A percentile compares a stretch with the other conserved stretches of the same genome.
These are phyloP conservation scores for Neurospora cerealis DNA, from an alignment of 495 filamentous ascomycete species.

Conservation along the genomic window DNA sequence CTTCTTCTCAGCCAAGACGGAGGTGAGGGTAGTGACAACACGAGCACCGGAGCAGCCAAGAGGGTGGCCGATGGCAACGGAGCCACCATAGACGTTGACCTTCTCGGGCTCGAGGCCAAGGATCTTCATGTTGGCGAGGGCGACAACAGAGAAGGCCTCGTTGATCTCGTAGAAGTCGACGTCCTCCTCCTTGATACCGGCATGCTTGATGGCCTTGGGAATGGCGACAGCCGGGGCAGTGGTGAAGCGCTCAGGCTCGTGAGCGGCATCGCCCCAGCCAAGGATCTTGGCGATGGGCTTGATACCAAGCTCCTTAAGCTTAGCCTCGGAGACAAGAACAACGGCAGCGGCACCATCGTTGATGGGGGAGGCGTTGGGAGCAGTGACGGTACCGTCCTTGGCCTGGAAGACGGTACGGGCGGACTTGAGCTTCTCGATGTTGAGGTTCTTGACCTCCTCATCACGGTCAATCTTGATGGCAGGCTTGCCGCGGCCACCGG, in stretches of 20 bases:
- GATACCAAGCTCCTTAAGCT: slow-evolving; percentile 76
- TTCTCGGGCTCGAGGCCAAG: slow-evolving; percentile 69
- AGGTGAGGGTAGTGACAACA: slow-evolving; percentile 82
- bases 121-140: slow-evolving; percentile 89
- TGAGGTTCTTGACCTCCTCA: slow-evolving; percentile 96
- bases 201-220: slow-evolving; percentile 92
- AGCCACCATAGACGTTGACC: slow-evolving; percentile 92
- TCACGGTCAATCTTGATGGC: slow-evolving; percentile 69
- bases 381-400: slow-evolving; percentile 78
- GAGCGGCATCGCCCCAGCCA: slow-evolving; percentile 91
- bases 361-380: slow-evolving; percentile 93
- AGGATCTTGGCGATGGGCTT: slow-evolving; percentile 91
- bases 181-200: slow-evolving; percentile 58
- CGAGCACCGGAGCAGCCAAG: slow-evolving; percentile 88
- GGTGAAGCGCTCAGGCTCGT: slow-evolving; percentile 87
- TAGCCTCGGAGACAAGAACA: slow-evolving; percentile 82
- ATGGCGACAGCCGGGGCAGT: slow-evolving; percentile 91
- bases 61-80: slow-evolving; percentile 92
- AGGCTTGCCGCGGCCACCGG: slow-evolving; percentile 83
- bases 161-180: slow-evolving; percentile 98
- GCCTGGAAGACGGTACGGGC: slow-evolving; percentile 82
- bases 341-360: slow-evolving; percentile 89
- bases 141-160: slow-evolving; percentile 95
- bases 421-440: slow-evolving; percentile 76
- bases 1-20: slow-evolving; percentile 80